phyloP scores from a whole-genome alignment of 139 green algal species.

The Chlorella sp. region DNA sequence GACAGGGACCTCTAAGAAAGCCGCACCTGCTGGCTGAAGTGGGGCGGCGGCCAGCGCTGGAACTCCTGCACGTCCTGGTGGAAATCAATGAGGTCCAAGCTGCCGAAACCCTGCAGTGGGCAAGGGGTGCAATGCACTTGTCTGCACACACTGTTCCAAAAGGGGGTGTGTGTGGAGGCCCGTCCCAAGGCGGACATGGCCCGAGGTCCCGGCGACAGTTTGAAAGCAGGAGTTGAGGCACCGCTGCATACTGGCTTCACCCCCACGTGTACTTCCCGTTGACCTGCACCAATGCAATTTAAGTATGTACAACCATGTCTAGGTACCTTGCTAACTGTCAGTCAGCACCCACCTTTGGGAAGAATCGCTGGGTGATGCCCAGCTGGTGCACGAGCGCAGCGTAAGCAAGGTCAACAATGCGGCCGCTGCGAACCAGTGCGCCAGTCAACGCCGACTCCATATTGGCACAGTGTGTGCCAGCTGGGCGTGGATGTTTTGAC shows the following conservation, averaged over 20 bases:
- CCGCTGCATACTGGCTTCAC: no score
- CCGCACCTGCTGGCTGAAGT: conserved; percentile 39
- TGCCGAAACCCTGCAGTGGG: conserved; percentile 45
- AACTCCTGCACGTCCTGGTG: conserved; percentile 50
- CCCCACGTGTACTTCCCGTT: no score
- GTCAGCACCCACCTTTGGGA: neutral
- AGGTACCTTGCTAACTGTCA: no score
- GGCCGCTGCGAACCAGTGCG: conserved; percentile 15
- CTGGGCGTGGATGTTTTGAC: no score
- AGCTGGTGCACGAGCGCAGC: conserved; percentile 50
- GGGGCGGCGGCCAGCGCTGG: conserved; percentile 46
- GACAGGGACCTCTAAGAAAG: neutral
- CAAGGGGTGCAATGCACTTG: no score
- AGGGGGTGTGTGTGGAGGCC: no score
- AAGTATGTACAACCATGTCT: neutral
- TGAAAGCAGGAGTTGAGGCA: no score
- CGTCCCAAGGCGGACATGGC: no score
- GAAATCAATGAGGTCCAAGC: conserved; percentile 55
- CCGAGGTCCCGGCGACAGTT: no score
- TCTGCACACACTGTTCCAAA: no score
- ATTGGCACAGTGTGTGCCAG: no score
- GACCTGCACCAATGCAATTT: no score
- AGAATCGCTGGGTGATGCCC: conserved; percentile 43
- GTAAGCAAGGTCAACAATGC: conserved; percentile 49
- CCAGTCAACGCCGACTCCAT: conserved; percentile 2